These are phyloP conservation scores for Tilletia walkeri DNA, from an alignment of 1,284 basidiomycete genomes.

Conservation along the genomic window DNA sequence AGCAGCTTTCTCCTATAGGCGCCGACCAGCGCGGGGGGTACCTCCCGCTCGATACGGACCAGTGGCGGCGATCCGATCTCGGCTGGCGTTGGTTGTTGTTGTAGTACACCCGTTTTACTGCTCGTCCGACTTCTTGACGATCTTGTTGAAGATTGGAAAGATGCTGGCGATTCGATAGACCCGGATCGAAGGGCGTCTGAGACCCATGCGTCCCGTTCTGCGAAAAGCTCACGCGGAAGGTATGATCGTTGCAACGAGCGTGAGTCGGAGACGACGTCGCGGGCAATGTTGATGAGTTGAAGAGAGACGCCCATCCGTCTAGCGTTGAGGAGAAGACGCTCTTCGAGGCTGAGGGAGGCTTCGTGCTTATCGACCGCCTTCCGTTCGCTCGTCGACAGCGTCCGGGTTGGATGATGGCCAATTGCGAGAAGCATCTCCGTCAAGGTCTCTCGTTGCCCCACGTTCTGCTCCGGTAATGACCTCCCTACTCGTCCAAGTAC, in stretches of 20 bases:
- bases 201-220: slow-evolving; percentile 20
- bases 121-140: neutral
- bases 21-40: slow-evolving; percentile 28
- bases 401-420: neutral
- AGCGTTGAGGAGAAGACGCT: slow-evolving; percentile 35
- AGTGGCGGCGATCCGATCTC: neutral
- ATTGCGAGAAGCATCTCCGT: slow-evolving; percentile 11
- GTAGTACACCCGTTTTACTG: neutral
- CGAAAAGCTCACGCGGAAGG: slow-evolving; percentile 31
- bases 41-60: neutral
- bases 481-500: slow-evolving; percentile 36
- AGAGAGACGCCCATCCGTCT: slow-evolving; percentile 47
- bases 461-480: slow-evolving; percentile 18
- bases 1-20: slow-evolving; percentile 33
- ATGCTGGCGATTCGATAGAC: neutral
- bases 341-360: neutral
- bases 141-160: slow-evolving; percentile 21
- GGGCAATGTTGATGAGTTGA: slow-evolving; percentile 48
- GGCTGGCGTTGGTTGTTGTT: neutral
- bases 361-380: neutral
- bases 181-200: slow-evolving; percentile 15
- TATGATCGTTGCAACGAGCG: slow-evolving; percentile 40
- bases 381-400: neutral
- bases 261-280: slow-evolving; percentile 42
- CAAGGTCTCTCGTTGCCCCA: neutral